Conservation (phyloP, 441 rosid genomes). For the Erodium chrysanthum region DNA sequence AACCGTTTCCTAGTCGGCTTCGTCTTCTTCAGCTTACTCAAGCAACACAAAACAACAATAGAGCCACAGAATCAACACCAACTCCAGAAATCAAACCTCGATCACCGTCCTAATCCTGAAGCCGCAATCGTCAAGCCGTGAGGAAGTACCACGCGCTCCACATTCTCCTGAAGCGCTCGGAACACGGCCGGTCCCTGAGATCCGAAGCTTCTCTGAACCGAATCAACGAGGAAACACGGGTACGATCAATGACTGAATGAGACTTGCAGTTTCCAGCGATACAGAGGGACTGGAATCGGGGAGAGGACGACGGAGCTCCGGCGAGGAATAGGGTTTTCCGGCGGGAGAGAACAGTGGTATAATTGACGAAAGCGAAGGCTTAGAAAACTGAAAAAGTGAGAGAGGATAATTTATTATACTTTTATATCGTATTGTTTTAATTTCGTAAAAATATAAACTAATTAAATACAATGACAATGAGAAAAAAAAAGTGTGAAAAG, state of each 20-base stretch:
- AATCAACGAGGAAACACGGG: not conserved
- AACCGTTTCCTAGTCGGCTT: conserved; percentile 41
- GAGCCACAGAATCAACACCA: conserved; percentile 17
- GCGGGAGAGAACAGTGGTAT: conserved; percentile 5
- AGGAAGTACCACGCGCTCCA: conserved; percentile 21
- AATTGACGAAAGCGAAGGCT: not conserved
- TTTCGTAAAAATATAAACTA: not conserved
- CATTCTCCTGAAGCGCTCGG: not conserved
- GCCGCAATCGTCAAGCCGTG: conserved; percentile 29
- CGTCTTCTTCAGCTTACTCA: conserved; percentile 34
- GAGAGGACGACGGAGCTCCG: not conserved
- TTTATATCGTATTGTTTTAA: not conserved
- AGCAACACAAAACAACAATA: conserved; percentile 18
- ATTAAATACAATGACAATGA: not conserved
- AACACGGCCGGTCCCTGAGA: conserved; percentile 1
- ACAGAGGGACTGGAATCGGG: not conserved
- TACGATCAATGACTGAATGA: not conserved
- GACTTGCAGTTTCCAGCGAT: not conserved
- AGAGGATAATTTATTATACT: not conserved
- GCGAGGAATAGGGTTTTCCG: conserved; percentile 1
- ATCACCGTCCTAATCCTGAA: conserved; percentile 46
- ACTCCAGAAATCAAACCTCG: conserved; percentile 45
- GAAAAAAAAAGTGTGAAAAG: conserved; percentile 37
- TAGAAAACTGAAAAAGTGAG: not conserved
- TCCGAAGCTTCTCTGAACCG: not conserved